Evolutionary conservation across 2,329 filamentous ascomycete species (phyloP).

Genomic region (Bimuria novae-zelandiae): DNA sequence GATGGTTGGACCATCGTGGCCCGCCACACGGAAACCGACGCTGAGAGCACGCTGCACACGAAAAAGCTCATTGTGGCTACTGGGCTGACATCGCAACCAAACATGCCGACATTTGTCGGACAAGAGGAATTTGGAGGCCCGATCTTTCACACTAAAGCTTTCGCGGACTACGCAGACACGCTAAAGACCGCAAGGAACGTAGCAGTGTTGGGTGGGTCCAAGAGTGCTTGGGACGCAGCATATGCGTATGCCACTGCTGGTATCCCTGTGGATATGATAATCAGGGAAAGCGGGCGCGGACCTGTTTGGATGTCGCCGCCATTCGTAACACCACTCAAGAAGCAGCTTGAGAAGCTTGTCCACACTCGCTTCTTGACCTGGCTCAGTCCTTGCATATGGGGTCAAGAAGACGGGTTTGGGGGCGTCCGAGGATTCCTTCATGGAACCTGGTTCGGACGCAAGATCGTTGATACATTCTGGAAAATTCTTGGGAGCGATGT

Average conservation of each 20-base stretch:
- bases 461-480: conserved; percentile 62
- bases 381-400: conserved; percentile 77
- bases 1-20: conserved; percentile 35
- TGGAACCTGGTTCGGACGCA: conserved; percentile 59
- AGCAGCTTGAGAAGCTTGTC: conserved; percentile 68
- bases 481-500: conserved; percentile 58
- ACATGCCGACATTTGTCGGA: conserved; percentile 58
- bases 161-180: conserved; percentile 50
- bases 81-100: conserved; percentile 64
- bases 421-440: conserved; percentile 61
- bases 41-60: conserved; percentile 24
- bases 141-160: conserved; percentile 62
- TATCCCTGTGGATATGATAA: conserved; percentile 61
- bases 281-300: conserved; percentile 57
- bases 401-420: conserved; percentile 64
- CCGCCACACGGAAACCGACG: neutral
- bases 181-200: conserved; percentile 41
- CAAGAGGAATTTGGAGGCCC: conserved; percentile 57
- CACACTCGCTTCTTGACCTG: conserved; percentile 70
- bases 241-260: conserved; percentile 59
- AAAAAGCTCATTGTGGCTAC: conserved; percentile 65
- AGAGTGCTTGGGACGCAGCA: conserved; percentile 67
- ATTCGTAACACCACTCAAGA: conserved; percentile 68
- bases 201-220: conserved; percentile 65
- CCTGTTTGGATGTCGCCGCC: conserved; percentile 63